Evolutionary conservation across 2,329 filamentous ascomycete species (phyloP).

Genomic region (Ophiostoma pallidulum): DNA sequence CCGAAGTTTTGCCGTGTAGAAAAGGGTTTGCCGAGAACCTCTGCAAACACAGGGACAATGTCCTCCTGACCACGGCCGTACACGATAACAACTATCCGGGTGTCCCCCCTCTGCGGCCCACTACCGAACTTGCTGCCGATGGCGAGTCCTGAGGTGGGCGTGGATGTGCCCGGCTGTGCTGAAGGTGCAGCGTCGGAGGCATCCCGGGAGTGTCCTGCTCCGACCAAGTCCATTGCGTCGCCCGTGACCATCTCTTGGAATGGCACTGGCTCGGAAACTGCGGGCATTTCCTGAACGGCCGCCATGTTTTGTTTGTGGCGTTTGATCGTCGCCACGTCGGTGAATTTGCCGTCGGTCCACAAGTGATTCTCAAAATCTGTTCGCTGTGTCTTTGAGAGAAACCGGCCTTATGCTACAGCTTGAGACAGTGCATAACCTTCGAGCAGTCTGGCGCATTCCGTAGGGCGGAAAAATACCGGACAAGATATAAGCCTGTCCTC

Average conservation of each 20-base stretch:
- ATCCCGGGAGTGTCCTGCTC: constrained; percentile 5
- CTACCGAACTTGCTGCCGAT: constrained; percentile 35
- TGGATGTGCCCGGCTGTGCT: constrained; percentile 19
- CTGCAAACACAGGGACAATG: constrained; percentile 66
- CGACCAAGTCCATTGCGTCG: constrained; percentile 3
- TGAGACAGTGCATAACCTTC: too few species aligned
- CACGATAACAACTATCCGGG: constrained; percentile 54
- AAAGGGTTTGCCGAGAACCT: constrained; percentile 67
- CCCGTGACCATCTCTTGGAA: neutral
- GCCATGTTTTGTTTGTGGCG: too few species aligned
- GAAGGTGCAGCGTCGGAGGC: constrained; percentile 11
- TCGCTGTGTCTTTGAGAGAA: too few species aligned
- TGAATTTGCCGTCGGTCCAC: too few species aligned
- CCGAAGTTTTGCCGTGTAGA: constrained; percentile 47
- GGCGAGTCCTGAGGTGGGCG: constrained; percentile 17
- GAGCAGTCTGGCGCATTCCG: too few species aligned
- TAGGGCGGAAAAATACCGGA: too few species aligned
- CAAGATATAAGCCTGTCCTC: too few species aligned
- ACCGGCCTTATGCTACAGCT: too few species aligned
- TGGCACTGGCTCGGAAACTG: constrained; percentile 8
- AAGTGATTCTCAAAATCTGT: too few species aligned
- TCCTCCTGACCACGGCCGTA: constrained; percentile 63
- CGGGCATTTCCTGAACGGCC: constrained; percentile 21
- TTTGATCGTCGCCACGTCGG: too few species aligned
- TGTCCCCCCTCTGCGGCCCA: constrained; percentile 43